These are phyloP conservation scores for Wickerhamiella allomyrinae DNA, from an alignment of 805 yeast genomes.

Conservation along the genomic window DNA sequence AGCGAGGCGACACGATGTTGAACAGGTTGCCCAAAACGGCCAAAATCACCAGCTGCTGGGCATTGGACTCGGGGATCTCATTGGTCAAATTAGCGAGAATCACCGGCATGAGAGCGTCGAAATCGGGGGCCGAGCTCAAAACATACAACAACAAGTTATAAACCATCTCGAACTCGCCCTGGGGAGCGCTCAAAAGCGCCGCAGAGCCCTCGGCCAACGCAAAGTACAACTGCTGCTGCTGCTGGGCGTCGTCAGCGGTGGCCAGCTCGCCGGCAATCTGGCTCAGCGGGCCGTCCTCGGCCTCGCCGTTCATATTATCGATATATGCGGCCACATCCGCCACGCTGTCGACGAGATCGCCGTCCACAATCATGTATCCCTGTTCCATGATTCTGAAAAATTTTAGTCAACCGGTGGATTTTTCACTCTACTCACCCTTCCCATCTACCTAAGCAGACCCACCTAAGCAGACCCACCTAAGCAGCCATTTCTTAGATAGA, in stretches of 20 bases:
- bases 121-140: slow-evolving; percentile 23
- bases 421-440: too few species aligned
- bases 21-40: slow-evolving; percentile 28
- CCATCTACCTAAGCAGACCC: too few species aligned
- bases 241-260: slow-evolving; percentile 11
- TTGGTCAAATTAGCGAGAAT: slow-evolving; percentile 21
- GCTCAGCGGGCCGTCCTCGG: slow-evolving; percentile 15
- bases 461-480: too few species aligned
- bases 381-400: slow-evolving; percentile 1
- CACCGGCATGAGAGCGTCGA: slow-evolving; percentile 20
- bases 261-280: slow-evolving; percentile 19
- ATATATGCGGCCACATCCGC: slow-evolving; percentile 26
- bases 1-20: slow-evolving; percentile 24
- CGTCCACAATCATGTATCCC: slow-evolving; percentile 27
- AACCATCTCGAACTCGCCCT: slow-evolving; percentile 27
- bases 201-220: slow-evolving; percentile 21
- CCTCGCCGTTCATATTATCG: slow-evolving; percentile 22
- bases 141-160: slow-evolving; percentile 28
- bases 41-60: slow-evolving; percentile 21
- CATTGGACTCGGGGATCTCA: slow-evolving; percentile 15
- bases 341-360: slow-evolving; percentile 24
- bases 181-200: slow-evolving; percentile 22
- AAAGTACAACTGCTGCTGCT: slow-evolving; percentile 20
- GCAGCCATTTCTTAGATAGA: too few species aligned
- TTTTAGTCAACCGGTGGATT: not conserved